Evolutionary conservation across 164 flowering plant genomes (phyloP), one percentile per base, ranked within the genome.

Genomic region (Sextonia rubra): DNA sequence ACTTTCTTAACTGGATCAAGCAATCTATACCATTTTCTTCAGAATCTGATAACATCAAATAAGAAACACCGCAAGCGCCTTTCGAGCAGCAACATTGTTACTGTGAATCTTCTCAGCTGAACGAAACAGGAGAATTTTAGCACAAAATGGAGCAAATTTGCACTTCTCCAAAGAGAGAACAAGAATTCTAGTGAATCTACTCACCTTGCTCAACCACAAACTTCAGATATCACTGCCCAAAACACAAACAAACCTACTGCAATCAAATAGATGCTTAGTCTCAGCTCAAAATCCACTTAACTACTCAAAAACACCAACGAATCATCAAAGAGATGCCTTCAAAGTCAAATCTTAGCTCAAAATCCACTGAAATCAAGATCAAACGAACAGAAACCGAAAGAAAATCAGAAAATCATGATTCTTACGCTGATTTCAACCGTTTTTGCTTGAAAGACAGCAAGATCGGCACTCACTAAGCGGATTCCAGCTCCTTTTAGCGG

Each of bases 401-500:
- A 64, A 18, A 52, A 52, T 15, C 17, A 52, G 15, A 52, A 20
- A 52, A 64, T 11, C 12, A 22, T 4, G 5, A 52, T 18, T 60
- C 69, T 23, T 27, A 67, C 49, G 17, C n/a, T 23, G 5, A 15
- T 47, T 24, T 22, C 72, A 8, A 61, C 47, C 14, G 37, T 27
- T 69, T 22, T 60, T 32, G 56, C 27, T 62, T 68, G 26, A 63
- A 52, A 55, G 8, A 24, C n/a, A 25, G 64, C 63, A 55, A 47
- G 30, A 37, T 26, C 71, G 3, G 61, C 63, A 22, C 7, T 60
- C 68, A 69, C 44, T 78, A 80, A 62, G 64, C 72, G 14, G 76
- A 65, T 77, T 81, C 76, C 81, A 78, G 77, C 70, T 22, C 47
- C 25, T 49, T 47, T 32, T 20, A 63, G 23, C 29, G 26, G 27